Base-by-base conservation (phyloP, 139 green algal genomes). In the Micromonas pusilla region DNA sequence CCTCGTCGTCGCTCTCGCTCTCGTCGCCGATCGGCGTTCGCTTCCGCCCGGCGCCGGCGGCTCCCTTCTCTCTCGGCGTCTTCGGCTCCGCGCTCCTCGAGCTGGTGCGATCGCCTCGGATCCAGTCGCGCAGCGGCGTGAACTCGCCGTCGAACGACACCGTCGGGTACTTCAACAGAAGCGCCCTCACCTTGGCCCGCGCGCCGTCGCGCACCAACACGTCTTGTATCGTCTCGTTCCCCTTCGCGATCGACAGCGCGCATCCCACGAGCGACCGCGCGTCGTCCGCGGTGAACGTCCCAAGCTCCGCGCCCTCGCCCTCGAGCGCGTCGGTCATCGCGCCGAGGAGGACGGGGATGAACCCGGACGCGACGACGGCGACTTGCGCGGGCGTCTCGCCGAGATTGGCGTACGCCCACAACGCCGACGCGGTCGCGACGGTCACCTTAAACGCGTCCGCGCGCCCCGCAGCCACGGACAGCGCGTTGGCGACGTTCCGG, bases 121-220 rank as follows among this genome's bases (percentile, higher is more conserved):
- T 72, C 65, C 65, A 72, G 30, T 72, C 65, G 32, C 65, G n/a
- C 3, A 72, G 28, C n/a, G 4, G 3, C 3, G 26, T 39, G 30
- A 72, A 72, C 33, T 72, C 65, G 3, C 65, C 65, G 65, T 72
- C 13, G 65, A 72, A 72, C 13, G 65, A 52, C 23, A 72, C 38
- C 13, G 13, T 39, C 30, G 4, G 26, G 38, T 52, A 26, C 33
- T 72, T 26, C 26, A 32, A 26, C 28, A 72, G 65, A 3, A 26
- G 3, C 65, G 36, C 38, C n/a, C 65, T 25, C 13, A 39, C 23
- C 13, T 21, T 13, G 28, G 26, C 33, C 13, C 65, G 65, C 28
- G 38, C n/a, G 3, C 65, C 65, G 23, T 52, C 65, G 13, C 2
- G n/a, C 4, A 72, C 65, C 3, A 72, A 26, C 4, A 52, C 23